Conservation (phyloP, 192 early-diverging fungal genomes). For the Coemansia sp. region DNA sequence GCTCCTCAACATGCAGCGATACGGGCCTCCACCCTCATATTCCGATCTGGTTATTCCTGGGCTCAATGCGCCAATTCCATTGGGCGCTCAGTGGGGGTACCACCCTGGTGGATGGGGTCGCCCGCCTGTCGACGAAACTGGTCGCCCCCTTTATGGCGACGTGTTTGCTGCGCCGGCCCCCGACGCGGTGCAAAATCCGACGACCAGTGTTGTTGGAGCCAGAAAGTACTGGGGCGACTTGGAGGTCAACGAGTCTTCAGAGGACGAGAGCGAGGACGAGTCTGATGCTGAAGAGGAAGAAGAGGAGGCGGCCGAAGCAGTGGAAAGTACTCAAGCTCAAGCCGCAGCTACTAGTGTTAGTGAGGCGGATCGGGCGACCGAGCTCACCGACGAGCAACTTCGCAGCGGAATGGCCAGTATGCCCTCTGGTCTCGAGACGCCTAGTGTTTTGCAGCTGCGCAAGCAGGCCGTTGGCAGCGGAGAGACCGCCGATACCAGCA, state of each 20-base stretch:
- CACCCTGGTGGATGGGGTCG: conserved; percentile 95
- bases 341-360: conserved; percentile 43
- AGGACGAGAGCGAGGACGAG: conserved; percentile 73
- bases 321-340: conserved; percentile 40
- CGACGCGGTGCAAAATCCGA: conserved; percentile 51
- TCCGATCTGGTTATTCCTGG: conserved; percentile 89
- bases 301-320: conserved; percentile 46
- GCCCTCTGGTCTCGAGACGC: conserved; percentile 75
- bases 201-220: conserved; percentile 6
- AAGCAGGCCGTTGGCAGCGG: conserved; percentile 62
- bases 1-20: conserved; percentile 98
- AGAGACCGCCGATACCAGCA: conserved; percentile 31
- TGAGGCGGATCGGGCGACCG: conserved; percentile 36
- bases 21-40: conserved; percentile 95
- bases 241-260: conserved; percentile 66
- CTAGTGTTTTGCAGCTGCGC: conserved; percentile 87
- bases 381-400: conserved; percentile 61
- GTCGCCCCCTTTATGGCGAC: conserved; percentile 93
- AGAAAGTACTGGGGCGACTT: conserved; percentile 87
- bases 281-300: conserved; percentile 57
- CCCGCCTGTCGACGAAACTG: conserved; percentile 83
- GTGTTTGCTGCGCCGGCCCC: conserved; percentile 75
- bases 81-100: conserved; percentile 98
- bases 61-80: conserved; percentile 94
- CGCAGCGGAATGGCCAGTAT: conserved; percentile 61